phyloP scores from a whole-genome alignment of 2,329 filamentous ascomycete genomes.

The Torrubiella hemipterigena region DNA sequence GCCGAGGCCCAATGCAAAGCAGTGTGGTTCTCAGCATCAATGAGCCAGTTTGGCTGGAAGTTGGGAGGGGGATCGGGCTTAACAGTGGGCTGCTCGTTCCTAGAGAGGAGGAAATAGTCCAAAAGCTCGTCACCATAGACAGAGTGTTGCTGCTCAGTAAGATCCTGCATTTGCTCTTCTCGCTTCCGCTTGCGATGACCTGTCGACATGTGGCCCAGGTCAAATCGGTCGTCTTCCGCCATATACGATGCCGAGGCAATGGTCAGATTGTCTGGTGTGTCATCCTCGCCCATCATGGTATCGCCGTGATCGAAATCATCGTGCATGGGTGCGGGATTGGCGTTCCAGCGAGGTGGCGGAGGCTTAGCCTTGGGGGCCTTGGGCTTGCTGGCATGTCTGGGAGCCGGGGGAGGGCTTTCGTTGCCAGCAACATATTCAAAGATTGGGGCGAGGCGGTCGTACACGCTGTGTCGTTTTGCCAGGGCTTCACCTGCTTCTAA shows the following conservation, averaged over 20 bases:
- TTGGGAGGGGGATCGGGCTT: slow-evolving; percentile 70
- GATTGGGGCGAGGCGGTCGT: slow-evolving; percentile 72
- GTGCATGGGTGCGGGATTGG: slow-evolving; percentile 10
- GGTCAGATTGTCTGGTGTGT: slow-evolving; percentile 73
- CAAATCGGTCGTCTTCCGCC: slow-evolving; percentile 69
- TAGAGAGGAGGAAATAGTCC: slow-evolving; percentile 87
- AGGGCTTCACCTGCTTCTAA: slow-evolving; percentile 69
- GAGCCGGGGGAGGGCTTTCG: slow-evolving; percentile 82
- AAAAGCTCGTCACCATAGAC: slow-evolving; percentile 87
- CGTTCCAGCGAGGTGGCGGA: slow-evolving; percentile 46
- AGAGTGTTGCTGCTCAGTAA: slow-evolving; percentile 72
- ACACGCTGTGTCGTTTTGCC: slow-evolving; percentile 76
- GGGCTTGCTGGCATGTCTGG: slow-evolving; percentile 81
- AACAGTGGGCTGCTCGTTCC: slow-evolving; percentile 61
- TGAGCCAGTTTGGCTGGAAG: slow-evolving; percentile 83
- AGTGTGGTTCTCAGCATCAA: slow-evolving; percentile 85
- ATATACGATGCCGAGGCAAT: slow-evolving; percentile 76
- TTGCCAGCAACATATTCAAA: slow-evolving; percentile 82
- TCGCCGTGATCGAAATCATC: slow-evolving; percentile 57
- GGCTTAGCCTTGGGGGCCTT: slow-evolving; percentile 50
- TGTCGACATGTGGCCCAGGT: slow-evolving; percentile 52
- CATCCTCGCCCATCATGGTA: slow-evolving; percentile 57
- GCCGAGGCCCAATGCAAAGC: slow-evolving; percentile 94
- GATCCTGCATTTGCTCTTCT: slow-evolving; percentile 47
- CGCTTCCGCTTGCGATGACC: slow-evolving; percentile 67